Evolutionary conservation across 2,329 filamentous ascomycete species (phyloP), one percentile per base, ranked within the genome.

Genomic region (Arachnopeziza araneosa): DNA sequence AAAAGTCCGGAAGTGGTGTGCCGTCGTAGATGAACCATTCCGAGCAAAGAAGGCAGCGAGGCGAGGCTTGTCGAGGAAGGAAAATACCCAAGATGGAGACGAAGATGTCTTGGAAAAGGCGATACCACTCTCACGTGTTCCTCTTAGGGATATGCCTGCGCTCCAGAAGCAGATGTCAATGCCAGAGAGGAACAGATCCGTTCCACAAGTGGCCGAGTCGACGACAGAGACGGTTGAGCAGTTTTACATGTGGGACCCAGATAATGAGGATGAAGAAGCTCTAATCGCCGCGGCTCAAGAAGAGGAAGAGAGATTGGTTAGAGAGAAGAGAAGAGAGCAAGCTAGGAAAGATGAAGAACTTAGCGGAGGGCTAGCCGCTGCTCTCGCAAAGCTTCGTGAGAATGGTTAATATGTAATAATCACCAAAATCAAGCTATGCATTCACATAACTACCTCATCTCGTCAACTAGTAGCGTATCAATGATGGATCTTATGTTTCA

Each of bases 1-100:
- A 77, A 99, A 99, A 75, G 91, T 97, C 23, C 88, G 89, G 74
- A 84, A 86, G 60, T 98, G 93, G 93, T 88, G 83, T 66, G 83
- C 80, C 59, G 88, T 89, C 10, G 89, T 97, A 1, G 84, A 91
- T 61, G 92, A 96, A 74, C 91, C 91, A 0, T 97, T 98, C 68
- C 79, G 91, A 60, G 85, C 88, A 5, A 85, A 86, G 68, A 89
- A 88, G 69, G 83, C 89, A 1, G 83, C 82, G n/a, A 90, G 77
- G 65, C 73, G 79, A 49, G 77, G 75, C n/a, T 64, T 78, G 17
- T 69, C 56, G 1, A 70, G 60, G 50, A 67, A 61, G 24, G 63
- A 63, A 22, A 63, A 64, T n/a, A 63, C 57, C 21, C 23, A 61
- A 52, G 57, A 65, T 55, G 62, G 64, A 8, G 52, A 59, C 32